These are phyloP conservation scores for Vitellaria paradoxa DNA, from an alignment of 179 eudicot species.

Conservation along the genomic window DNA sequence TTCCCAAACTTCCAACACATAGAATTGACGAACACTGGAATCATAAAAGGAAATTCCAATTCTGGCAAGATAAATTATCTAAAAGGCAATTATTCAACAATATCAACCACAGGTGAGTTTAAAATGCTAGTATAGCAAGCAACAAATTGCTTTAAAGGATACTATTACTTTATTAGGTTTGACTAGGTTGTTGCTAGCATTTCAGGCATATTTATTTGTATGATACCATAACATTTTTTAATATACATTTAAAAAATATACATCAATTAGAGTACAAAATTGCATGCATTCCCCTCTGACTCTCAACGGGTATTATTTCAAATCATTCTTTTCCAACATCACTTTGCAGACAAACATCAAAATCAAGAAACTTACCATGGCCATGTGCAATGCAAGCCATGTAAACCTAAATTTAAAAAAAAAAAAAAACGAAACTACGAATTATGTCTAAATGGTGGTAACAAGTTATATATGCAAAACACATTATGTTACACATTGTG, in stretches of 20 bases:
- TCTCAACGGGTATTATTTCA: neutral
- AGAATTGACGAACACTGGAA: slow-evolving; percentile 68
- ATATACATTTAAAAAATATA: neutral
- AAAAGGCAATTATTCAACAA: too few relatives aligned
- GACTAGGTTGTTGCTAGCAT: neutral
- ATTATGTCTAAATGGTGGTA: too few relatives aligned
- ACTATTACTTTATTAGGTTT: neutral
- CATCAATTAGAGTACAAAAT: neutral
- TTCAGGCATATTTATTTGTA: slow-evolving; percentile 5
- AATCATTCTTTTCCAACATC: neutral
- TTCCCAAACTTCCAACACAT: slow-evolving; percentile 84
- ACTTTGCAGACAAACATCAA: neutral
- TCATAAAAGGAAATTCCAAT: slow-evolving; percentile 90
- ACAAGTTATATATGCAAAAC: too few relatives aligned
- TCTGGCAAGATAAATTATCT: too few relatives aligned
- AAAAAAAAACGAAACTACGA: too few relatives aligned
- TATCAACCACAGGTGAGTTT: too few relatives aligned
- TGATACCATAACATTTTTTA: neutral
- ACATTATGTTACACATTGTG: too few relatives aligned
- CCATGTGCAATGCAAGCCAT: too few relatives aligned
- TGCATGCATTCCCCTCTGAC: neutral
- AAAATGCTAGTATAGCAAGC: neutral
- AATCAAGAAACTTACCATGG: slow-evolving; percentile 45
- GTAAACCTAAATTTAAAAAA: slow-evolving; percentile 78
- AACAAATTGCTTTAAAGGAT: neutral